These are phyloP conservation scores for Talaromyces wortmannii DNA, from an alignment of 495 filamentous ascomycete species.

Conservation along the genomic window DNA sequence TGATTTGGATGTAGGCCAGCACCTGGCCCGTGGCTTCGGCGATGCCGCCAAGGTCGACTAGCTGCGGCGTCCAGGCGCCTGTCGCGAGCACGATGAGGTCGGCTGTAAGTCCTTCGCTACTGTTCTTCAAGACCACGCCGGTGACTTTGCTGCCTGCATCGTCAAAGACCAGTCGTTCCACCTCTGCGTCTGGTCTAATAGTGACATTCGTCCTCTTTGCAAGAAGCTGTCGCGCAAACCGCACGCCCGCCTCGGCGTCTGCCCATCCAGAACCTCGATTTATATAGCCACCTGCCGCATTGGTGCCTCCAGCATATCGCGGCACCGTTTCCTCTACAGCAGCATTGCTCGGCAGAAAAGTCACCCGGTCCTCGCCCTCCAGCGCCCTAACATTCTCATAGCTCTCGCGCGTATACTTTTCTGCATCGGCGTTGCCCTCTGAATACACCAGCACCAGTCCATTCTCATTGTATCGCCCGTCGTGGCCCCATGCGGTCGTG, in stretches of 20 bases:
- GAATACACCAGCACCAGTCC: conserved; percentile 65
- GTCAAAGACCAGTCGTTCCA: conserved; percentile 43
- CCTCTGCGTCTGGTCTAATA: conserved; percentile 54
- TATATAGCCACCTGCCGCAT: conserved; percentile 66
- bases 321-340: conserved; percentile 36
- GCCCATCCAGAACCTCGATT: conserved; percentile 80
- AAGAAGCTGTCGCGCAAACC: conserved; percentile 57
- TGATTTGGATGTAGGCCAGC: conserved; percentile 67
- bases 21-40: conserved; percentile 75
- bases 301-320: conserved; percentile 37
- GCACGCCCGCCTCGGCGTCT: conserved; percentile 69
- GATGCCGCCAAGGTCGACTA: conserved; percentile 74
- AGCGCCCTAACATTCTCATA: conserved; percentile 53
- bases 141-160: conserved; percentile 17
- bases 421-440: conserved; percentile 38
- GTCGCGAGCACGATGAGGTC: conserved; percentile 75
- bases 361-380: conserved; percentile 37
- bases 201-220: conserved; percentile 51
- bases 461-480: conserved; percentile 67
- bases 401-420: conserved; percentile 59
- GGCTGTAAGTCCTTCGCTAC: conserved; percentile 38
- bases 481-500: conserved; percentile 48
- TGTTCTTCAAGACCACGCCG: conserved; percentile 48
- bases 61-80: conserved; percentile 72
- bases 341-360: conserved; percentile 34